Conservation (phyloP, 768 basidiomycete genomes). For the Naganishia antarctica region DNA sequence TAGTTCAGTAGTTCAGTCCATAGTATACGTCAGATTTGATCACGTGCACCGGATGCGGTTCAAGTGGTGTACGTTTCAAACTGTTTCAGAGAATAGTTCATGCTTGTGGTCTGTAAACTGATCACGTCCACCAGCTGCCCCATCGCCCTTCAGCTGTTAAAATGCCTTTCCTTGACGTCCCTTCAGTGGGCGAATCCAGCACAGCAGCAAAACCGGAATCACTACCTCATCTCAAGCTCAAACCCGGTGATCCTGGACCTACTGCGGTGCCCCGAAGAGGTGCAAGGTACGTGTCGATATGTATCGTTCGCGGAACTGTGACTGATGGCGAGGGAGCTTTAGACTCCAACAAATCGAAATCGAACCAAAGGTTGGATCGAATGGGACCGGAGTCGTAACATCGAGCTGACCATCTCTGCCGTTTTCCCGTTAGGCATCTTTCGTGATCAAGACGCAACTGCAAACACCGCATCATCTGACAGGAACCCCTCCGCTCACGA, state of each 20-base stretch:
- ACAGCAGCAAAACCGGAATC: background rate
- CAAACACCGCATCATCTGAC: slow-evolving; percentile 18
- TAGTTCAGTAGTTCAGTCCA: no score
- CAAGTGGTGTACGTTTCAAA: no score
- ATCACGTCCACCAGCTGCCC: background rate
- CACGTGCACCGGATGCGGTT: no score
- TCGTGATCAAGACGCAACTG: slow-evolving; percentile 27
- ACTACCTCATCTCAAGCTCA: slow-evolving; percentile 24
- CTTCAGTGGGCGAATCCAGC: slow-evolving; percentile 11
- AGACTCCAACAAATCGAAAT: slow-evolving; percentile 25
- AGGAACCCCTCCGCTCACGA: slow-evolving; percentile 19
- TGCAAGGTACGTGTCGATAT: slow-evolving; percentile 16
- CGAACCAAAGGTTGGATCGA: slow-evolving; percentile 15
- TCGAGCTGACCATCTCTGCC: background rate
- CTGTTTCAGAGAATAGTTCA: background rate
- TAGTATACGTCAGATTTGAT: no score
- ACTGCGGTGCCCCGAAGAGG: slow-evolving; percentile 7
- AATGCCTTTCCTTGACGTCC: slow-evolving; percentile 31
- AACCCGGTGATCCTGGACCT: slow-evolving; percentile 18
- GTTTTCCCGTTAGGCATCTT: slow-evolving; percentile 18
- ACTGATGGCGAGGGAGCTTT: background rate
- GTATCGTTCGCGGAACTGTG: no score
- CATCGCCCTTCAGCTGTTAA: background rate
- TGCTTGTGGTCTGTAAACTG: background rate
- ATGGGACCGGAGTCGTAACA: background rate